Evolutionary conservation across 352 stramenopile genomes (phyloP).

Genomic region (Phytophthora boehmeriae): DNA sequence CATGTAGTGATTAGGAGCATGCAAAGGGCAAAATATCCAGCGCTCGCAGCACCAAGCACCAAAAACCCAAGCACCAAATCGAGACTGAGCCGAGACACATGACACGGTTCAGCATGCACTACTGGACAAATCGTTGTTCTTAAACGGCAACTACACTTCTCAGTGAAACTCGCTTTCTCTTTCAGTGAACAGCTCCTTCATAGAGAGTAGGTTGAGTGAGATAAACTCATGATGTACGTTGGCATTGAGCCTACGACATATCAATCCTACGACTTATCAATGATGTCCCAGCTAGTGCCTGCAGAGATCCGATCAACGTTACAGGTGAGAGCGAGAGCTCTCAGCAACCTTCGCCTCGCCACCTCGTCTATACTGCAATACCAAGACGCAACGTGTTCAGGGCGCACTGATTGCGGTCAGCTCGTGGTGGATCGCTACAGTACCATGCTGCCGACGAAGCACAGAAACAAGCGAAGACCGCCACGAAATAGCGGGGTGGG

Average conservation of each 20-base stretch:
- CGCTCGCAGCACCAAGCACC: conserved; percentile 26
- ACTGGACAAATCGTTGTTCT: conserved; percentile 28
- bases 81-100: neutral
- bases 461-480: neutral
- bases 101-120: no score
- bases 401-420: neutral
- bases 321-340: no score
- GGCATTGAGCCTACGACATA: no score
- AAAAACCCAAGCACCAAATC: neutral
- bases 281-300: no score
- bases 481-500: neutral
- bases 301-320: no score
- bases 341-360: no score
- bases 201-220: neutral
- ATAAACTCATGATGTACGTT: conserved; percentile 13
- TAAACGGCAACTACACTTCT: conserved; percentile 52
- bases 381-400: neutral
- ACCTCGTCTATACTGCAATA: no score
- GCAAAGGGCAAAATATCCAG: conserved; percentile 56
- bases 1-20: conserved; percentile 65
- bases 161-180: neutral
- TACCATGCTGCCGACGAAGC: no score
- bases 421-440: neutral
- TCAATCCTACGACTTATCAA: no score
- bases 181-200: conserved; percentile 10